Conservation (phyloP, 2,329 filamentous ascomycete species). For the Hypoxylon sp. region DNA sequence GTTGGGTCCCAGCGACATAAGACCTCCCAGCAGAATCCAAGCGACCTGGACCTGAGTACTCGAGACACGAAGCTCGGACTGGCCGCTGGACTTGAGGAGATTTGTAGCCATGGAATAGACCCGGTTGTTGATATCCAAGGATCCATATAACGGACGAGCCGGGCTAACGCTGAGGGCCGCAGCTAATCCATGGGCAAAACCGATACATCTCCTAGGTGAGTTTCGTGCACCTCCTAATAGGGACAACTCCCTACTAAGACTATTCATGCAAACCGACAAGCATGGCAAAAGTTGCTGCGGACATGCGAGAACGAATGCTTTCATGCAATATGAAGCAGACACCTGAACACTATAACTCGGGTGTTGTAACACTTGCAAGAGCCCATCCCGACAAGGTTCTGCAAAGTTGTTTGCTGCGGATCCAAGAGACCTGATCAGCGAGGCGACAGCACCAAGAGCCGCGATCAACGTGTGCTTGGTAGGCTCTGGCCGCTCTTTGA, state of each 20-base stretch:
- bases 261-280: slow-evolving; percentile 96
- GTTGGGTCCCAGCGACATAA: slow-evolving; percentile 96
- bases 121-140: slow-evolving; percentile 92
- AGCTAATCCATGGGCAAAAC: slow-evolving; percentile 90
- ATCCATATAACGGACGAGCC: slow-evolving; percentile 88
- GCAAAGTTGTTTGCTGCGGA: slow-evolving; percentile 82
- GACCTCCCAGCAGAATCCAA: slow-evolving; percentile 94
- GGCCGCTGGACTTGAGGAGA: slow-evolving; percentile 89
- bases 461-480: slow-evolving; percentile 85
- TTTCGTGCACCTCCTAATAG: slow-evolving; percentile 78
- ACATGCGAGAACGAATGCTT: slow-evolving; percentile 86
- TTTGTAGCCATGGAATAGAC: slow-evolving; percentile 92
- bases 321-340: slow-evolving; percentile 84
- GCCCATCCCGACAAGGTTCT: slow-evolving; percentile 83
- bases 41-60: slow-evolving; percentile 97
- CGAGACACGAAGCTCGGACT: slow-evolving; percentile 88
- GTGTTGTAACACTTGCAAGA: slow-evolving; percentile 91
- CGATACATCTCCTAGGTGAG: slow-evolving; percentile 83
- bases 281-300: slow-evolving; percentile 91
- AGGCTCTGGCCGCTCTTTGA: slow-evolving; percentile 88
- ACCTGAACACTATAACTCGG: slow-evolving; percentile 97
- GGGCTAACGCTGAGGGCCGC: slow-evolving; percentile 91
- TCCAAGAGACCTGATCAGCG: slow-evolving; percentile 80
- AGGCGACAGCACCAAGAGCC: slow-evolving; percentile 79
- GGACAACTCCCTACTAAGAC: slow-evolving; percentile 84